These are phyloP conservation scores for Dentipellis fragilis DNA, from an alignment of 768 basidiomycete species.

Conservation along the genomic window DNA sequence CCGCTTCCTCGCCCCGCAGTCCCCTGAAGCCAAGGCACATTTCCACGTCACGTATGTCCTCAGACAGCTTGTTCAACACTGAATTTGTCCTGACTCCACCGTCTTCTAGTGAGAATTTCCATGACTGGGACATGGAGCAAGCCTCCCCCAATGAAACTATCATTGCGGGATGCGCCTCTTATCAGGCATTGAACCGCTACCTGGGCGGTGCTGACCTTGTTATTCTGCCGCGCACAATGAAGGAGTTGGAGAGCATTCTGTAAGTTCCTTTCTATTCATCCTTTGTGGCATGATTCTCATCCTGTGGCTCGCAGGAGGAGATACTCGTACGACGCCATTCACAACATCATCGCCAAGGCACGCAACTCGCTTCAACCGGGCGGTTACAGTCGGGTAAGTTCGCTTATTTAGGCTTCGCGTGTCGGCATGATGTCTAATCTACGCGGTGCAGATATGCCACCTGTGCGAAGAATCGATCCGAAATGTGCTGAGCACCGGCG, in stretches of 20 bases:
- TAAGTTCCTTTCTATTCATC: constrained; percentile 25
- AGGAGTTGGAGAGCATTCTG: constrained; percentile 66
- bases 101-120: constrained; percentile 48
- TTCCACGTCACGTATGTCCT: constrained; percentile 50
- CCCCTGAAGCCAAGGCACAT: constrained; percentile 67
- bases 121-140: constrained; percentile 61
- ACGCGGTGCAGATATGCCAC: constrained; percentile 45
- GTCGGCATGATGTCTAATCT: neutral
- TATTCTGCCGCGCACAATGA: constrained; percentile 52
- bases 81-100: constrained; percentile 14
- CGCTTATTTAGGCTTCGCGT: neutral
- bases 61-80: neutral
- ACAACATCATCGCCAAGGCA: constrained; percentile 67
- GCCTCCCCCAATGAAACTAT: constrained; percentile 63
- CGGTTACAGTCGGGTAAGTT: constrained; percentile 42
- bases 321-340: constrained; percentile 73
- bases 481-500: constrained; percentile 56
- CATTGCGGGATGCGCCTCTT: constrained; percentile 71
- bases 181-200: constrained; percentile 68
- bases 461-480: constrained; percentile 63
- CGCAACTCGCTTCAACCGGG: constrained; percentile 52
- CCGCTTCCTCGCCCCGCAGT: constrained; percentile 61
- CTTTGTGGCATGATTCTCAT: neutral
- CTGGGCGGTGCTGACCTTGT: constrained; percentile 63
- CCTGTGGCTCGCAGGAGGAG: constrained; percentile 39